Conservation (phyloP, 2,329 filamentous ascomycete species). For the Thielaviopsis musarum region DNA sequence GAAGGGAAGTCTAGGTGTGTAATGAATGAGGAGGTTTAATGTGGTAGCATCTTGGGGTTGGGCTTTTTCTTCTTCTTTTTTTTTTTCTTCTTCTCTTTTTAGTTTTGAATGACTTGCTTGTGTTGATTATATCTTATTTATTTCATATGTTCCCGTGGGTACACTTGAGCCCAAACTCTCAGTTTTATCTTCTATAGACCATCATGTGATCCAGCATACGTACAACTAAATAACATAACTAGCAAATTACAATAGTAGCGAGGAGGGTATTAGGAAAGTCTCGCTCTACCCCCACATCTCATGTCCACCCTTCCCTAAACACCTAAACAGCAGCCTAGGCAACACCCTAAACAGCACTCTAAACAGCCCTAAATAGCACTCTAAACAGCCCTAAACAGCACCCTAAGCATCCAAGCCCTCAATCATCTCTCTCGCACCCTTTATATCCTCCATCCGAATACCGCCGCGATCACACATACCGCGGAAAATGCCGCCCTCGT, state of each 20-base stretch:
- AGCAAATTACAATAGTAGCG: too few species aligned
- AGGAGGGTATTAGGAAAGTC: too few species aligned
- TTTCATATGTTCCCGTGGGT: background rate
- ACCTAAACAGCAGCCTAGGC: background rate
- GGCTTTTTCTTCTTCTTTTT: too few species aligned
- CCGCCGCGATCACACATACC: constrained; percentile 81
- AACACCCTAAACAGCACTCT: too few species aligned
- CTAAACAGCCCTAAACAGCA: too few species aligned
- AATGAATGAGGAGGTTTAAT: background rate
- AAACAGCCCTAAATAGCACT: constrained; percentile 15
- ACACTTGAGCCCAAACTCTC: too few species aligned
- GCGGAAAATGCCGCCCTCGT: constrained; percentile 58
- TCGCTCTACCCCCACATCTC: too few species aligned
- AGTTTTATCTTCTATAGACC: background rate
- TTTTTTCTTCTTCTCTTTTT: too few species aligned
- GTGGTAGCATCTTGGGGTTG: background rate
- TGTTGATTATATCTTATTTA: background rate
- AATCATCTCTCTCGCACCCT: constrained; percentile 24
- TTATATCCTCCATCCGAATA: constrained; percentile 44
- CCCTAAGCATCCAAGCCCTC: constrained; percentile 9
- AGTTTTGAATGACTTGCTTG: background rate
- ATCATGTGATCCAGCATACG: too few species aligned
- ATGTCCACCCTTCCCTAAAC: too few species aligned
- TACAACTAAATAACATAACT: too few species aligned
- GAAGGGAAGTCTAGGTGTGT: background rate